Conservation (phyloP, 352 stramenopile genomes). For the Hyaloperonospora brassicae region DNA sequence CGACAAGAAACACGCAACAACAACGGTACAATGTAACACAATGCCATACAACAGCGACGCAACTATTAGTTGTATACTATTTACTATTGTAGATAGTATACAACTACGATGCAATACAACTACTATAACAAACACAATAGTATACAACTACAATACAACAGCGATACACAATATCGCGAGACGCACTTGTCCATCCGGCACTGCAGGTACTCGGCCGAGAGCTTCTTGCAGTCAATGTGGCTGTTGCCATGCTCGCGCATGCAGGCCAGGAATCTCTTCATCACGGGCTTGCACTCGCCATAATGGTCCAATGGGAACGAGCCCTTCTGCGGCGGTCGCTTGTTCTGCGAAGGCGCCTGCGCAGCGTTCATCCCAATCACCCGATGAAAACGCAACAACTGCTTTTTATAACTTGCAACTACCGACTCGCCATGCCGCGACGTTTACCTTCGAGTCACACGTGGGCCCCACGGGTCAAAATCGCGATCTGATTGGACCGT, state of each 20-base stretch:
- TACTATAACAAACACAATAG: too few relatives aligned
- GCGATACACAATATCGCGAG: background rate
- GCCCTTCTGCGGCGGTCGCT: constrained; percentile 83
- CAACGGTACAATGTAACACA: too few relatives aligned
- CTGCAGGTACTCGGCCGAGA: constrained; percentile 81
- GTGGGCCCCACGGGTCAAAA: too few relatives aligned
- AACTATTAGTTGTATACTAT: too few relatives aligned
- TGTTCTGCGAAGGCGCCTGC: constrained; percentile 55
- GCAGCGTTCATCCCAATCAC: constrained; percentile 65
- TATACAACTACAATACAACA: too few relatives aligned
- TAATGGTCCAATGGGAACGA: constrained; percentile 89
- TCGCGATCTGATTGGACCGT: too few relatives aligned
- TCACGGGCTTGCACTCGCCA: constrained; percentile 82
- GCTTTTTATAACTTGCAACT: too few relatives aligned
- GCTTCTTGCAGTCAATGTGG: constrained; percentile 87
- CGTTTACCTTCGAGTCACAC: too few relatives aligned
- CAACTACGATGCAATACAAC: too few relatives aligned
- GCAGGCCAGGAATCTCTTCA: constrained; percentile 84
- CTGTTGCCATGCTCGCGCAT: constrained; percentile 71
- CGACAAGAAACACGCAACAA: too few relatives aligned
- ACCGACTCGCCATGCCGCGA: background rate
- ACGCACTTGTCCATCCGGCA: constrained; percentile 87
- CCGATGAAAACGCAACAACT: background rate
- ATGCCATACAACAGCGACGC: background rate
- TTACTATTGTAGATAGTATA: too few relatives aligned